These are phyloP conservation scores for Trichoderma arundinaceum DNA, from an alignment of 2,329 filamentous ascomycete species.

Conservation along the genomic window DNA sequence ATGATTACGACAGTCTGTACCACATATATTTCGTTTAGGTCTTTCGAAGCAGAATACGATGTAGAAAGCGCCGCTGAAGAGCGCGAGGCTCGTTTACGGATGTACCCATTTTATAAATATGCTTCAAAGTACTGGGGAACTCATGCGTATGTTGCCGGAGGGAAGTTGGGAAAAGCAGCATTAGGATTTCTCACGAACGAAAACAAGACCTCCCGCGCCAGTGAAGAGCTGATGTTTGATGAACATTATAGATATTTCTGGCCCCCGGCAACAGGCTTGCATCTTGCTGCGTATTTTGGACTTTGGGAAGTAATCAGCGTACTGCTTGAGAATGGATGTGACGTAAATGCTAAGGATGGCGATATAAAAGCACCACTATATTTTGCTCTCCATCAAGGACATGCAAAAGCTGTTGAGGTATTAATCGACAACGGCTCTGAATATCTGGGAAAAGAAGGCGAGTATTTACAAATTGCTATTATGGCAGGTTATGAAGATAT, in stretches of 20 bases:
- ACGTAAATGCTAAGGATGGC: neutral
- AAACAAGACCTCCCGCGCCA: accelerated
- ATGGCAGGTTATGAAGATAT: neutral
- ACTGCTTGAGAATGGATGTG: neutral
- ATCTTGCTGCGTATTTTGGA: neutral
- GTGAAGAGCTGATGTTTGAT: neutral
- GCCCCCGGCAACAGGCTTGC: neutral
- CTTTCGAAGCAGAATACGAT: neutral
- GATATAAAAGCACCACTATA: neutral
- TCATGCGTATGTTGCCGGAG: neutral
- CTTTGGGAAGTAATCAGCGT: neutral
- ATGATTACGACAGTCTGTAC: neutral
- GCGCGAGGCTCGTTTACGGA: too few relatives aligned
- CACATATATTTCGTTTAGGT: neutral
- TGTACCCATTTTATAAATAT: neutral
- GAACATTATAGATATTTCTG: too few relatives aligned
- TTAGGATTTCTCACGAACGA: neutral
- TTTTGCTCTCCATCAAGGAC: neutral
- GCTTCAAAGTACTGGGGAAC: neutral
- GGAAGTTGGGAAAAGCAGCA: neutral
- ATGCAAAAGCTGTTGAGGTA: neutral
- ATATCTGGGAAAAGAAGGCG: too few relatives aligned
- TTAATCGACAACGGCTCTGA: neutral
- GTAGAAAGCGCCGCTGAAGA: too few relatives aligned
- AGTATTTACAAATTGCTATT: too few relatives aligned